Conservation (phyloP, 2,329 filamentous ascomycete species). For the Cladosporium halotolerans region DNA sequence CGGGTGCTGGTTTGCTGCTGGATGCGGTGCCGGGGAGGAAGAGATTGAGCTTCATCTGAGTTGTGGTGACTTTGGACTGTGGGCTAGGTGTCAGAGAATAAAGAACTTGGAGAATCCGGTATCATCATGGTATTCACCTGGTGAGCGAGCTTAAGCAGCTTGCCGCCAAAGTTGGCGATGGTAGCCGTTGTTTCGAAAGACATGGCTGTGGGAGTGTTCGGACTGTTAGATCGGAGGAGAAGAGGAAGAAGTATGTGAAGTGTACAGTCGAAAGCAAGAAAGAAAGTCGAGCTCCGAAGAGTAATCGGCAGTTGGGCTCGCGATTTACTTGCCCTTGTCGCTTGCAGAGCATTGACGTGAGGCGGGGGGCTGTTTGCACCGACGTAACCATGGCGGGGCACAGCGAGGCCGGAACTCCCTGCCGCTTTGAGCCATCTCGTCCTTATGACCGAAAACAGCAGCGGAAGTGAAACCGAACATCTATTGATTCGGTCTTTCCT, state of each 20-base stretch:
- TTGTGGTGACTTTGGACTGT: slow-evolving; percentile 67
- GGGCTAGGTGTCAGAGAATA: background rate
- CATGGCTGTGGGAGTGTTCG: slow-evolving; percentile 47
- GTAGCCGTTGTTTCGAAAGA: slow-evolving; percentile 82
- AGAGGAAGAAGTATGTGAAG: background rate
- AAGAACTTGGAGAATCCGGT: too few relatives aligned
- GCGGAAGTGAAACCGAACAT: too few relatives aligned
- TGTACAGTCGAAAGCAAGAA: background rate
- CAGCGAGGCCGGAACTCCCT: background rate
- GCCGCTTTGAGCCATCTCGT: background rate
- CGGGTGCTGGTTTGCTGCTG: slow-evolving; percentile 60
- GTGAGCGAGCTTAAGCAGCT: slow-evolving; percentile 90
- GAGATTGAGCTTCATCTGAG: slow-evolving; percentile 87
- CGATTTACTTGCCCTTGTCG: background rate
- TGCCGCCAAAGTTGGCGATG: slow-evolving; percentile 87
- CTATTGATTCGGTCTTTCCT: too few relatives aligned
- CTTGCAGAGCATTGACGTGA: background rate
- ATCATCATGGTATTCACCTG: slow-evolving; percentile 18
- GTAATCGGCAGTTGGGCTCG: background rate
- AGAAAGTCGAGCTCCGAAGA: background rate
- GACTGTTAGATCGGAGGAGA: background rate
- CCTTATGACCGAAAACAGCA: too few relatives aligned
- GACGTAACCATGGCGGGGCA: background rate
- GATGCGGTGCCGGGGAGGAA: slow-evolving; percentile 74
- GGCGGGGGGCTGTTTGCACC: background rate